Percentiles rank a stretch among this genome's conserved stretches.
Conservation (phyloP, 306 rosid species). For the Trifolium pratense region DNA sequence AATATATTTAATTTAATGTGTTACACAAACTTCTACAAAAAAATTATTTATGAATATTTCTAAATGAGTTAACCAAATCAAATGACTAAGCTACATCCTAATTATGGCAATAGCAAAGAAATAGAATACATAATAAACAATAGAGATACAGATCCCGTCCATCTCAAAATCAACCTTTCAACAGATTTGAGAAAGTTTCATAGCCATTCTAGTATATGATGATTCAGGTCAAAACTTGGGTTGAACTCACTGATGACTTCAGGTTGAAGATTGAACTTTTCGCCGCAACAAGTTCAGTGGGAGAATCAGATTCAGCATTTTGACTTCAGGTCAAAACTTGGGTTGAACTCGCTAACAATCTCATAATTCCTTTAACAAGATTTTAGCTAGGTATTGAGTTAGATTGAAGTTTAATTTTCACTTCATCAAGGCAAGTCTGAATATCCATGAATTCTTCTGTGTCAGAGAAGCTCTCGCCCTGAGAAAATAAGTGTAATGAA, state of each 20-base stretch:
- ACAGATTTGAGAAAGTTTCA: slow-evolving; percentile 15
- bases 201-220: neutral
- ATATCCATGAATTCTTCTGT: slow-evolving; percentile 66
- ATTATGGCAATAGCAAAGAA: neutral
- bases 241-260: neutral
- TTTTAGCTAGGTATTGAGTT: slow-evolving; percentile 40
- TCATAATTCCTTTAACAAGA: slow-evolving; percentile 22
- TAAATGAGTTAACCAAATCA: neutral
- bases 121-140: neutral
- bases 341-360: slow-evolving; percentile 12
- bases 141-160: neutral
- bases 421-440: slow-evolving; percentile 66
- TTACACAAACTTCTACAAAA: neutral
- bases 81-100: neutral
- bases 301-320: slow-evolving; percentile 3
- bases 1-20: neutral
- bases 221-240: neutral
- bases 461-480: slow-evolving; percentile 67
- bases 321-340: slow-evolving; percentile 16
- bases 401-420: slow-evolving; percentile 55
- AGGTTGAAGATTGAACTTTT: neutral
- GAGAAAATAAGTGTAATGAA: slow-evolving; percentile 39
- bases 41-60: neutral
- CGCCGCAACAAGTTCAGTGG: slow-evolving; percentile 5
- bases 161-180: slow-evolving; percentile 15